phyloP scores from a whole-genome alignment of 768 basidiomycete species.

The Macrolepiota dolichaula region DNA sequence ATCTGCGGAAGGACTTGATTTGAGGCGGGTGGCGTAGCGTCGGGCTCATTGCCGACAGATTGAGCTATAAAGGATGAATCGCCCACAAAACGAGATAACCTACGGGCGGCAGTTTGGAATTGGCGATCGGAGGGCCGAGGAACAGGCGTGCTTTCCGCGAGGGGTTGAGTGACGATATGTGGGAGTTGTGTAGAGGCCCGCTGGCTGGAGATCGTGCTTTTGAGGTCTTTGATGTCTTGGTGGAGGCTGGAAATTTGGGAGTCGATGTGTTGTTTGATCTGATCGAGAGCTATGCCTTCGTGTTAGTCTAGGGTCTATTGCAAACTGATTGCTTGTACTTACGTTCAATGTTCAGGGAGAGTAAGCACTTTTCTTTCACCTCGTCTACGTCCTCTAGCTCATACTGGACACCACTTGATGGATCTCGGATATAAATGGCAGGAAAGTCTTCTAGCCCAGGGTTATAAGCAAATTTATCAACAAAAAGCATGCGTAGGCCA shows the following conservation, averaged over 20 bases:
- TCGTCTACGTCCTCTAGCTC: constrained; percentile 95
- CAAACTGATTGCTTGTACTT: constrained; percentile 32
- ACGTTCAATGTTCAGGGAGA: constrained; percentile 98
- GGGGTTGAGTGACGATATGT: constrained; percentile 48
- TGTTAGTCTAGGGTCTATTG: constrained; percentile 8
- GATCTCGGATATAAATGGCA: constrained; percentile 93
- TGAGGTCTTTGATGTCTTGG: constrained; percentile 89
- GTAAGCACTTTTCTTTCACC: constrained; percentile 80
- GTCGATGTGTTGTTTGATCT: constrained; percentile 98
- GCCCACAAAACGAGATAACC: constrained; percentile 69
- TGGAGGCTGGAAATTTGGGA: constrained; percentile 80
- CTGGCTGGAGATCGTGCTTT: constrained; percentile 54
- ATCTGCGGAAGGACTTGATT: constrained; percentile 52
- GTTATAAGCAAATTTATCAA: constrained; percentile 92
- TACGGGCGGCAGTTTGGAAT: constrained; percentile 68
- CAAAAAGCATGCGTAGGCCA: constrained; percentile 81
- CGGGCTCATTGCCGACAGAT: constrained; percentile 22
- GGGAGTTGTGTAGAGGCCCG: constrained; percentile 47
- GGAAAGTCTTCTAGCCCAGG: constrained; percentile 93
- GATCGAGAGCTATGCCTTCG: constrained; percentile 75
- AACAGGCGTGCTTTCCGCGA: constrained; percentile 65
- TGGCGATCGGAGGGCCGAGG: constrained; percentile 75
- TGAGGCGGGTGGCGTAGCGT: constrained; percentile 21
- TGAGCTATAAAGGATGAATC: constrained; percentile 26
- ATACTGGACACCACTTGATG: constrained; percentile 88